Base-by-base conservation (phyloP, 768 basidiomycete species). In the Symmetrospora coprosmae region DNA sequence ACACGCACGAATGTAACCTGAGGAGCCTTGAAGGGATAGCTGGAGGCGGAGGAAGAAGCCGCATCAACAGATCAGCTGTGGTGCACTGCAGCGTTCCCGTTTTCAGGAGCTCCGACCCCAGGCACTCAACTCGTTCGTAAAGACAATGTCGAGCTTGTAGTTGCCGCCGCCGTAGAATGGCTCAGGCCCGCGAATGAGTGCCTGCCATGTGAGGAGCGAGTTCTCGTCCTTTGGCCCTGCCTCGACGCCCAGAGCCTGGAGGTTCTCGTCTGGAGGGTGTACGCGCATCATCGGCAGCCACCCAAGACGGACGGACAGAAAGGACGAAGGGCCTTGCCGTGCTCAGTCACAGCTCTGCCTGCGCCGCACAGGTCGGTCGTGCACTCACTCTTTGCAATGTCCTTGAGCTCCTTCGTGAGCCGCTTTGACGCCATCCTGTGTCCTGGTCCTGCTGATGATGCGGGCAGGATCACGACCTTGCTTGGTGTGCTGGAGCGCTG, bases 1-100 rank as follows among this genome's bases (percentile, higher is more conserved):
- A 27, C 19, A 27, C 17, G 40, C 16, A 6, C 53, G 9, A 39
- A 41, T 13, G 25, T 30, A n/a, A 59, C 56, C 23, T 59, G 56
- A 17, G 47, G 47, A 46, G 56, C 56, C 21, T 59, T 59, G 47
- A 59, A 59, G n/a, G 52, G 52, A 55, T 55, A 55, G 52, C 13
- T 13, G 25, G 13, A 11, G 25, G 43, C 9, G 13, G 13, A 46
- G 43, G 43, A 16, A n/a, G n/a, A n/a, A n/a, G n/a, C 43, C 16
- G 14, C 43, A 9, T 9, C 43, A 46, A 46, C 13, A 23, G 43
- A 23, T 46, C 43, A 9, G 9, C 43, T 46, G 14, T 23, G 9
- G n/a, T n/a, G n/a, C n/a, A n/a, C n/a, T n/a, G n/a, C n/a, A n/a
- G n/a, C n/a, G n/a, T n/a, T n/a, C n/a, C n/a, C n/a, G n/a, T n/a